phyloP scores from a whole-genome alignment of 108 stramenopile species.

The Nannochloropsis gaditana region DNA sequence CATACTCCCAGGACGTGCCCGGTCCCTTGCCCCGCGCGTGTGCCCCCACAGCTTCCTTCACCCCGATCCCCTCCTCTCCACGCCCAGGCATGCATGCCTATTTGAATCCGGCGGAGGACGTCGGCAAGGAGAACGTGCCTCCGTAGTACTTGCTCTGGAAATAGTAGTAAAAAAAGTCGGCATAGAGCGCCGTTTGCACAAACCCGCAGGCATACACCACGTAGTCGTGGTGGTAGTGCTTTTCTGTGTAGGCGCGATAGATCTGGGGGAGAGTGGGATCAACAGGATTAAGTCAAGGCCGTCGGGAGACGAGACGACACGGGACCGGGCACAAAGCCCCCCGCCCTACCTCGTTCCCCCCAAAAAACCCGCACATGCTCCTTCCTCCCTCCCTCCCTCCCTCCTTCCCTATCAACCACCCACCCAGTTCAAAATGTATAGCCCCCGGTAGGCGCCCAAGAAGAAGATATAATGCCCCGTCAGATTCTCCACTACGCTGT shows the following conservation, averaged over 20 bases:
- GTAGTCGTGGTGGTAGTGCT: slow-evolving; percentile 80
- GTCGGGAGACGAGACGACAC: no score
- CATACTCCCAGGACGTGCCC: neutral
- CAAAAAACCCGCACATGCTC: neutral
- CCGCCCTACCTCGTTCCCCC: no score
- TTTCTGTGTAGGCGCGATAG: slow-evolving; percentile 78
- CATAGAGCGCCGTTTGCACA: slow-evolving; percentile 93
- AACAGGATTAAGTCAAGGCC: no score
- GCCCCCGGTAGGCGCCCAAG: slow-evolving; percentile 88
- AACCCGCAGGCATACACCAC: slow-evolving; percentile 86
- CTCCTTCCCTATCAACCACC: no score
- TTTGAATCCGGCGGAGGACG: neutral
- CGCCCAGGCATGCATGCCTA: neutral
- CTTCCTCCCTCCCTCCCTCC: slow-evolving; percentile 3
- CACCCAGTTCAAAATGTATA: slow-evolving; percentile 98
- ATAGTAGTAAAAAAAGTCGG: slow-evolving; percentile 98
- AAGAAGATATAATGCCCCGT: slow-evolving; percentile 96
- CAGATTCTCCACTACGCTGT: slow-evolving; percentile 92
- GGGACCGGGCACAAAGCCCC: no score
- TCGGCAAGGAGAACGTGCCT: neutral
- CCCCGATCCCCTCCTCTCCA: neutral
- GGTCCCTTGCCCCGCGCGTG: neutral
- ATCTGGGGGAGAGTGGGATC: slow-evolving; percentile 29
- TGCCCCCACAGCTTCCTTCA: neutral
- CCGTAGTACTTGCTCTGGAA: slow-evolving; percentile 5